Base-by-base conservation (phyloP, 495 filamentous ascomycete genomes). In the Schizothecium vesticola region DNA sequence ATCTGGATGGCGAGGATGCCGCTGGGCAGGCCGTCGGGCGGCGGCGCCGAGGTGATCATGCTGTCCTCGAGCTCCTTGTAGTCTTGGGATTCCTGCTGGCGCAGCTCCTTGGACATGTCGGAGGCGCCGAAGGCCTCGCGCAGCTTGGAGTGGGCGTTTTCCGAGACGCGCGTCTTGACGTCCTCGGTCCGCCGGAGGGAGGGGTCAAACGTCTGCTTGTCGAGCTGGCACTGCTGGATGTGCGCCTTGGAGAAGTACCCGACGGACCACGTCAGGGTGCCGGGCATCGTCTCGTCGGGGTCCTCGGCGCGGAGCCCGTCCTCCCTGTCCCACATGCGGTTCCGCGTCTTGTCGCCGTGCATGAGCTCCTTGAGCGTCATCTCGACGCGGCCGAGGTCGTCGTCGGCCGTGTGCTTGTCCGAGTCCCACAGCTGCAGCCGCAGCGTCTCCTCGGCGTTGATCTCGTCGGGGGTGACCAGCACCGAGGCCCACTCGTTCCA, bases 351-450 rank as follows among this genome's bases (percentile, higher is more conserved):
- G 4, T 78, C 67, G 56, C 74, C 80, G 58, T 82, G 78, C 84
- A 92, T 91, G 13, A 92, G 70, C 63, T 83, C 78, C 66, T 90
- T 89, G 25, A 92, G 74, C 69, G 86, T 85, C 5, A 92, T 71
- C 69, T 91, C 89, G 6, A 90, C 86, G 13, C 88, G 82, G 5
- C 90, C 90, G 2, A 92, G 80, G 67, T 92, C 88, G 73, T 92
- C 90, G 71, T 92, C 90, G 7, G 90, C 90, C 4, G 86, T 88
- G 61, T 80, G 81, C 28, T 77, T 80, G 74, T 92, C 90, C 12
- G 87, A 90, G 69, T 92, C 90, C 89, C 89, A 92, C 5, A 92
- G 75, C 72, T 90, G 87, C 0, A 92, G 71, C 2, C 87, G 81
- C 12, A 92, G 75, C 25, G 82, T 86, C 75, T 92, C 90, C n/a